Evolutionary conservation across 2,329 filamentous ascomycete species (phyloP).

Genomic region (Thielaviopsis musarum): DNA sequence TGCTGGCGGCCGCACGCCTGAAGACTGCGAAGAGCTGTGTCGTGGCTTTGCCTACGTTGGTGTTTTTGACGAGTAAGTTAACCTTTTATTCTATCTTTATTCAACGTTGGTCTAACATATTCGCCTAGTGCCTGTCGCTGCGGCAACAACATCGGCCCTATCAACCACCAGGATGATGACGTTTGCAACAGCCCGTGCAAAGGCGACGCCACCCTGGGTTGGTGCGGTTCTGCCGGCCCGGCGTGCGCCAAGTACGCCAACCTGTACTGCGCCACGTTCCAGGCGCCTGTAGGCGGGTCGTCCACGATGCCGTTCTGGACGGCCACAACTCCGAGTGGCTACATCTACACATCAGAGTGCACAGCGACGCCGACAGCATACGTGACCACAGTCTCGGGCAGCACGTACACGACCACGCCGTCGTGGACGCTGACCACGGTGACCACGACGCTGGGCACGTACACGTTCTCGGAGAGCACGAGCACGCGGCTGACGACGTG

Average conservation of each 20-base stretch:
- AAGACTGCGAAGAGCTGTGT: conserved; percentile 12
- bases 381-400: background rate
- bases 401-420: background rate
- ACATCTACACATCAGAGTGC: background rate
- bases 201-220: conserved; percentile 6
- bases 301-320: background rate
- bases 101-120: background rate
- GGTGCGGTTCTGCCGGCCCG: conserved; percentile 8
- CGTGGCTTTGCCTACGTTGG: conserved; percentile 11
- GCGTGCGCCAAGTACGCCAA: conserved; percentile 10
- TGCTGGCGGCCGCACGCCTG: conserved; percentile 11
- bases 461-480: conserved; percentile 4
- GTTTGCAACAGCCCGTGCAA: conserved; percentile 13
- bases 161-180: conserved; percentile 9
- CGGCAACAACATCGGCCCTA: conserved; percentile 8
- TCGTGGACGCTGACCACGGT: conserved; percentile 8
- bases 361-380: background rate
- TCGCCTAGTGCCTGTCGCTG: conserved; percentile 10
- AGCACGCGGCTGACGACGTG: conserved; percentile 1
- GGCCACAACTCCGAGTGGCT: background rate
- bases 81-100: background rate
- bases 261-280: conserved; percentile 7
- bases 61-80: conserved; percentile 12
- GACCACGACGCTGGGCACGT: conserved; percentile 8
- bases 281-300: background rate